These are phyloP conservation scores for Allium fistulosum DNA, from an alignment of 106 monocot genomes.

Conservation along the genomic window DNA sequence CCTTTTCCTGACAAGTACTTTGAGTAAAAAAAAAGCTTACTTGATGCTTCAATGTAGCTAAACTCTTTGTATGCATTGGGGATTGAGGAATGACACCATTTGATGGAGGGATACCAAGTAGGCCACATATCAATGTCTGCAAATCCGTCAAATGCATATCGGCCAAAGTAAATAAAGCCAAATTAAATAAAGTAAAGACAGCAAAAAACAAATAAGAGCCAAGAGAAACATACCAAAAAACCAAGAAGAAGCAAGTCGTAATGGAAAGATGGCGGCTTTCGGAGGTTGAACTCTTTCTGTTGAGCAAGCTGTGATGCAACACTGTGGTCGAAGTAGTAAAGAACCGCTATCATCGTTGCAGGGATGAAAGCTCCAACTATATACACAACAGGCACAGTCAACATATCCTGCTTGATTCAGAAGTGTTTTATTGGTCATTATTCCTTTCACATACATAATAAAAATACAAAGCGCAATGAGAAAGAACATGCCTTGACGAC, in stretches of 20 bases:
- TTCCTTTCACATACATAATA: neutral
- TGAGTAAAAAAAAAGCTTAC: slow-evolving; percentile 17
- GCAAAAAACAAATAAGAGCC: neutral
- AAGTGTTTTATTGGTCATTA: neutral
- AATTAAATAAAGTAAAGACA: neutral
- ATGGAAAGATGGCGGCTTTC: slow-evolving; percentile 80
- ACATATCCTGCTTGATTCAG: slow-evolving; percentile 57
- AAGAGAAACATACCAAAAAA: slow-evolving; percentile 12
- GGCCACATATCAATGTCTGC: slow-evolving; percentile 70
- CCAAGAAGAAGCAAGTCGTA: slow-evolving; percentile 63
- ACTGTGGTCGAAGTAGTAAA: slow-evolving; percentile 87
- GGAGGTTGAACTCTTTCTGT: slow-evolving; percentile 82
- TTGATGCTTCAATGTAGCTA: slow-evolving; percentile 88
- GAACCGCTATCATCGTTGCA: slow-evolving; percentile 84
- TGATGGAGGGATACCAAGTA: slow-evolving; percentile 74
- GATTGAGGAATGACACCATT: slow-evolving; percentile 93
- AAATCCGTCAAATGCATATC: neutral
- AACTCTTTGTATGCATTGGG: slow-evolving; percentile 86
- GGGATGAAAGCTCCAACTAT: slow-evolving; percentile 86
- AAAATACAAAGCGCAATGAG: neutral
- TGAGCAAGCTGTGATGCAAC: slow-evolving; percentile 87
- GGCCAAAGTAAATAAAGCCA: neutral
- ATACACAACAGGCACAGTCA: slow-evolving; percentile 61
- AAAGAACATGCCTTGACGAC: slow-evolving; percentile 46
- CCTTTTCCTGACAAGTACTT: too few species aligned